phyloP scores from a whole-genome alignment of 345 rosid species.

The Acer saccharum region DNA sequence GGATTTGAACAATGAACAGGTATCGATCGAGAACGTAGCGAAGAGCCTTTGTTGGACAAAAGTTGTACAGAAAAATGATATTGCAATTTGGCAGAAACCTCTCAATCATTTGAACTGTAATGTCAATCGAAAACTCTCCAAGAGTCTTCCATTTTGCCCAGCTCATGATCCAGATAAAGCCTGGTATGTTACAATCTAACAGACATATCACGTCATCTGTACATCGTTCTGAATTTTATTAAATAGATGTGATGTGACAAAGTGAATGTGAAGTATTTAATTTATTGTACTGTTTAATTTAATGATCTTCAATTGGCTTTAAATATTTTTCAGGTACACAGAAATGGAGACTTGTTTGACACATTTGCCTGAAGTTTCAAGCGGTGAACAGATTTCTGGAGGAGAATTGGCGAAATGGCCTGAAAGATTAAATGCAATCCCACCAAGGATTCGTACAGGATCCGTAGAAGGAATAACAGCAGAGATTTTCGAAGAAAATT shows the following conservation, averaged over 20 bases:
- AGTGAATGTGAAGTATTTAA: no score
- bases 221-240: no score
- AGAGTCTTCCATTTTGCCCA: constrained; percentile 47
- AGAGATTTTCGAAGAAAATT: constrained; percentile 35
- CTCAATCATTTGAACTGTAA: constrained; percentile 55
- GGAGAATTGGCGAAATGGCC: constrained; percentile 63
- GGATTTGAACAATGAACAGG: constrained; percentile 54
- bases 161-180: constrained; percentile 47
- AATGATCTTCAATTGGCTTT: neutral
- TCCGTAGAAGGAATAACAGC: constrained; percentile 46
- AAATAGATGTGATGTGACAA: no score
- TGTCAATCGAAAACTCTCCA: constrained; percentile 27
- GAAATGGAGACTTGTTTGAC: constrained; percentile 62
- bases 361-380: constrained; percentile 48
- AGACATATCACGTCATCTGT: no score
- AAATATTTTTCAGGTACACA: constrained; percentile 45
- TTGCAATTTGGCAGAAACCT: constrained; percentile 77
- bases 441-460: constrained; percentile 61
- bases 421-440: constrained; percentile 46
- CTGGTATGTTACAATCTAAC: constrained; percentile 29
- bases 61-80: constrained; percentile 47
- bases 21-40: constrained; percentile 44
- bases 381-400: constrained; percentile 41
- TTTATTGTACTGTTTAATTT: neutral
- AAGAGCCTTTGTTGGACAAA: constrained; percentile 63